Evolutionary conservation across 2,329 filamentous ascomycete species (phyloP).

Genomic region (Colletotrichum brevisporum): DNA sequence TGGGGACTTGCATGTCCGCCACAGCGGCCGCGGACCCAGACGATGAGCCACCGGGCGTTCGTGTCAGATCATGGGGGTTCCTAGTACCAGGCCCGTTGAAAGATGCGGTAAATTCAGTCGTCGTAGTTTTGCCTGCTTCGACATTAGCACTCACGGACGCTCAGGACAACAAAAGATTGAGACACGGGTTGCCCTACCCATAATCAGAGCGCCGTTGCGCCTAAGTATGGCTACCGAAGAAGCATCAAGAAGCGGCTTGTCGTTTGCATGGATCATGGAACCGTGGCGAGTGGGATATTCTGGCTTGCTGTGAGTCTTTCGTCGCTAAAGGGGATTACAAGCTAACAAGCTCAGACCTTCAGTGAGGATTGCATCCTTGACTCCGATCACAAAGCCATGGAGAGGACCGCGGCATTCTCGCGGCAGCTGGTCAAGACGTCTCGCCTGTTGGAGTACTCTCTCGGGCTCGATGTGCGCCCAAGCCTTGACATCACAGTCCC

Average conservation of each 20-base stretch:
- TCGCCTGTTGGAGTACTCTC: conserved; percentile 63
- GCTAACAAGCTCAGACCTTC: conserved; percentile 53
- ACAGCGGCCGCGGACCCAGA: conserved; percentile 77
- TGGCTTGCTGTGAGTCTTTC: conserved; percentile 35
- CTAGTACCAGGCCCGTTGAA: conserved; percentile 65
- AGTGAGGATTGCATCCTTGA: conserved; percentile 72
- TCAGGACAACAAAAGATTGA: too few relatives aligned
- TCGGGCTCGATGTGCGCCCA: conserved; percentile 63
- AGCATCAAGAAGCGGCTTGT: conserved; percentile 64
- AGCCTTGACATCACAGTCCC: conserved; percentile 61
- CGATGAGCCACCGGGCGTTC: conserved; percentile 77
- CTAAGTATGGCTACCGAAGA: conserved; percentile 65
- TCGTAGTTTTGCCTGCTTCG: conserved; percentile 66
- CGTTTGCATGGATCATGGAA: conserved; percentile 65
- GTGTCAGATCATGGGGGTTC: conserved; percentile 75
- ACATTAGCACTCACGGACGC: not conserved
- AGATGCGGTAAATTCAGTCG: conserved; percentile 74
- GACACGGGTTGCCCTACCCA: conserved; percentile 49
- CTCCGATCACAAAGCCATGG: conserved; percentile 68
- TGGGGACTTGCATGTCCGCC: conserved; percentile 72
- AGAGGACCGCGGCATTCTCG: conserved; percentile 63
- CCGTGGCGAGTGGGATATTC: conserved; percentile 70
- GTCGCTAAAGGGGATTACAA: too few relatives aligned
- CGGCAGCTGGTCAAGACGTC: conserved; percentile 63
- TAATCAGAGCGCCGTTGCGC: conserved; percentile 67